phyloP scores from a whole-genome alignment of 257 asterid genomes.

The Cruciata laevipes region DNA sequence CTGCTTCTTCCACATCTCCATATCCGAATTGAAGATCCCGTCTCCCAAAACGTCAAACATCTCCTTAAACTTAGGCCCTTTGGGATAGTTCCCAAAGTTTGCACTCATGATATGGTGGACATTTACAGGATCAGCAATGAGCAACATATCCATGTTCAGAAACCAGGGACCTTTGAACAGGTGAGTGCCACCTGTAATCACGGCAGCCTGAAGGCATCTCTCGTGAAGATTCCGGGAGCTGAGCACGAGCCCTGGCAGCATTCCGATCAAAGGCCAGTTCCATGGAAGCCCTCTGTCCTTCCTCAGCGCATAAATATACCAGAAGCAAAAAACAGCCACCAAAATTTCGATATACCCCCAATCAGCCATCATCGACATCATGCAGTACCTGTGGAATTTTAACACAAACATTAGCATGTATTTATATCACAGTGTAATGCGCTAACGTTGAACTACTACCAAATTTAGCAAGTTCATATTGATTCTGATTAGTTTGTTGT shows the following conservation, averaged over 20 bases:
- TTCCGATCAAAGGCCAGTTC: slow-evolving; percentile 55
- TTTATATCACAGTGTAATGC: neutral
- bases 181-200: slow-evolving; percentile 32
- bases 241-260: slow-evolving; percentile 35
- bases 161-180: slow-evolving; percentile 47
- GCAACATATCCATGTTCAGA: slow-evolving; percentile 42
- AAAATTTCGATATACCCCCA: slow-evolving; percentile 22
- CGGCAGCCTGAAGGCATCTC: slow-evolving; percentile 19
- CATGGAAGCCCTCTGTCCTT: slow-evolving; percentile 20
- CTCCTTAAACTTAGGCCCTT: slow-evolving; percentile 42
- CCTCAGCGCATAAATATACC: slow-evolving; percentile 30
- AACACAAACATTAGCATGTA: neutral
- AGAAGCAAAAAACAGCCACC: slow-evolving; percentile 29
- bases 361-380: neutral
- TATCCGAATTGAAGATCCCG: slow-evolving; percentile 53
- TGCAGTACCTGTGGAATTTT: neutral
- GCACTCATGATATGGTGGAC: slow-evolving; percentile 55
- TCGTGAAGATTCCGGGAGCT: slow-evolving; percentile 36
- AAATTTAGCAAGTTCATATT: neutral
- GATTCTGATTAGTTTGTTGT: neutral
- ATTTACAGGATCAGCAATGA: slow-evolving; percentile 44
- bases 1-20: slow-evolving; percentile 41
- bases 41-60: slow-evolving; percentile 59
- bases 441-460: slow-evolving; percentile 15
- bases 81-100: slow-evolving; percentile 42